Percentiles rank a stretch among this genome's conserved stretches.
Conservation (phyloP, 805 yeast species). For the Pichia phayaonensis region DNA sequence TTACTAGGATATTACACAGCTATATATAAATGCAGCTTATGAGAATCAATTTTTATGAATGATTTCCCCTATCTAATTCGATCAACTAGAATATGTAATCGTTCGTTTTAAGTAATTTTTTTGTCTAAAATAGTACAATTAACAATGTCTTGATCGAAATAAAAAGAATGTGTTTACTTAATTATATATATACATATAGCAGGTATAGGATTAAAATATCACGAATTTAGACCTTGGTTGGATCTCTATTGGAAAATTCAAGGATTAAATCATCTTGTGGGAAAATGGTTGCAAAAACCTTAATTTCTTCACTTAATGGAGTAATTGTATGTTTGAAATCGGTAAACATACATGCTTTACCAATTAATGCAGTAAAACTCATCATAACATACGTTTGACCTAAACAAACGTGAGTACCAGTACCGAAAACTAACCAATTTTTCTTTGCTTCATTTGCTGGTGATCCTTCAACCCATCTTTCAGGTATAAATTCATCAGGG, state of each 20-base stretch:
- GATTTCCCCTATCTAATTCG: no score
- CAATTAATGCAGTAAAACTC: slow-evolving; percentile 82
- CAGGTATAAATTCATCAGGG: slow-evolving; percentile 93
- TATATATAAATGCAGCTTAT: no score
- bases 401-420: slow-evolving; percentile 93
- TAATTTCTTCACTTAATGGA: slow-evolving; percentile 79
- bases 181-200: no score
- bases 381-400: slow-evolving; percentile 93
- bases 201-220: background rate
- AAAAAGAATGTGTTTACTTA: no score
- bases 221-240: slow-evolving; percentile 18
- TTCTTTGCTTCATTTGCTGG: slow-evolving; percentile 68
- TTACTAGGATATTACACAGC: no score
- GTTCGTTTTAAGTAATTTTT: no score
- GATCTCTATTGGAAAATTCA: slow-evolving; percentile 63
- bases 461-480: slow-evolving; percentile 84
- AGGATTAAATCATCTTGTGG: slow-evolving; percentile 91
- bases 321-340: slow-evolving; percentile 82
- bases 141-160: no score
- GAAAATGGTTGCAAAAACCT: slow-evolving; percentile 96
- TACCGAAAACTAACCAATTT: slow-evolving; percentile 95
- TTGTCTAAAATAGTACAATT: no score
- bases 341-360: slow-evolving; percentile 76
- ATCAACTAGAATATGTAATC: no score
- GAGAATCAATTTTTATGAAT: no score